These are phyloP conservation scores for Cladosporium sp. DNA, from an alignment of 2,329 filamentous ascomycete species.

Conservation along the genomic window DNA sequence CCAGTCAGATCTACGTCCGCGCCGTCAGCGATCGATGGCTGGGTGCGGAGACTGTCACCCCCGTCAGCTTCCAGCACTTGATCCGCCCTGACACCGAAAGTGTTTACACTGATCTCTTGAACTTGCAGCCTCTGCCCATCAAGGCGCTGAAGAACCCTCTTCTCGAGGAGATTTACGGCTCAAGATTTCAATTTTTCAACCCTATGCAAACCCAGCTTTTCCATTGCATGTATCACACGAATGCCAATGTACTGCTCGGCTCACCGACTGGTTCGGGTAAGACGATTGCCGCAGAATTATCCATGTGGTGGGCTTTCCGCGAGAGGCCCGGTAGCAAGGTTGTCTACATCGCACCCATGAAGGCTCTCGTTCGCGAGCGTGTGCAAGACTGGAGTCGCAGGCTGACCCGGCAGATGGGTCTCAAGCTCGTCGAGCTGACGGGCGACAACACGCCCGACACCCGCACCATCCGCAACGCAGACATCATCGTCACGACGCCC, in stretches of 20 bases:
- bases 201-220: conserved; percentile 99
- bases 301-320: conserved; percentile 99
- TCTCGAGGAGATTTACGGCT: conserved; percentile 81
- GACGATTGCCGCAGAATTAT: conserved; percentile 90
- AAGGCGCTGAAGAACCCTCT: conserved; percentile 81
- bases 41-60: conserved; percentile 90
- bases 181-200: conserved; percentile 95
- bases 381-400: conserved; percentile 91
- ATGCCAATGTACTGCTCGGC: conserved; percentile 86
- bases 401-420: conserved; percentile 73
- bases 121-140: conserved; percentile 85
- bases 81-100: conserved; percentile 97
- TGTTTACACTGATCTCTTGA: conserved; percentile 89
- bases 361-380: conserved; percentile 91
- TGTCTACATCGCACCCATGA: conserved; percentile 99
- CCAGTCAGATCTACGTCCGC: conserved; percentile 92
- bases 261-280: conserved; percentile 97
- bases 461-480: conserved; percentile 87
- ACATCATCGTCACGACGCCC: conserved; percentile 98
- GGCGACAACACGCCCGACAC: conserved; percentile 98
- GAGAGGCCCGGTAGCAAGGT: conserved; percentile 94
- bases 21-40: conserved; percentile 95
- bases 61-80: conserved; percentile 95
- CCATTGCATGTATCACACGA: conserved; percentile 89
- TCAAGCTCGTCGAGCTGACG: conserved; percentile 92